These are phyloP conservation scores for Tolypocladium tundrense DNA, from an alignment of 2,329 filamentous ascomycete genomes.

Conservation along the genomic window DNA sequence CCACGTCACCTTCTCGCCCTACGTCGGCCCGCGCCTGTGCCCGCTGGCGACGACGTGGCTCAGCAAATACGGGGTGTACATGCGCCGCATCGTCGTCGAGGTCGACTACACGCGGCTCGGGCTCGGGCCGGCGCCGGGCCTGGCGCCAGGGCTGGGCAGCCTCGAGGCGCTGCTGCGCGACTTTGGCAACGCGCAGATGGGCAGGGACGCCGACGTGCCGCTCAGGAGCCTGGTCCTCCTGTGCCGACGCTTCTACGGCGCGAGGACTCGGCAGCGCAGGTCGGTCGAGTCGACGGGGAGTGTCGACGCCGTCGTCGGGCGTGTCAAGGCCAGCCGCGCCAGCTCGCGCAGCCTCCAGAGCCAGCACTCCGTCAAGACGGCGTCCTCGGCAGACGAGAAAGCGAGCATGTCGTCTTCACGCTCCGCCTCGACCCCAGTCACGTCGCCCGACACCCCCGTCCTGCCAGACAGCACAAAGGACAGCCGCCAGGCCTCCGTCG, in stretches of 20 bases:
- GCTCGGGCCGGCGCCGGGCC: constrained; percentile 16
- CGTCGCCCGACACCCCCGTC: not conserved
- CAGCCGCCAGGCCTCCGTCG: not conserved
- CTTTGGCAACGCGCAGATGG: constrained; percentile 17
- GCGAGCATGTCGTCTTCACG: not conserved
- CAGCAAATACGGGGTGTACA: constrained; percentile 22
- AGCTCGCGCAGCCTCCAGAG: not conserved
- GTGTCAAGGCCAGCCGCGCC: not conserved
- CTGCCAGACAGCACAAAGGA: not conserved
- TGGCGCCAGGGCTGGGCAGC: constrained; percentile 14
- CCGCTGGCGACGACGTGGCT: constrained; percentile 25
- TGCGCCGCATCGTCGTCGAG: constrained; percentile 27
- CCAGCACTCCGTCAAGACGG: not conserved
- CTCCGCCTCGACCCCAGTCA: not conserved
- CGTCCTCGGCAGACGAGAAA: not conserved
- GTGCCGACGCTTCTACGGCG: constrained; percentile 23
- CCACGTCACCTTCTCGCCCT: constrained; percentile 28
- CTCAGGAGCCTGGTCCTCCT: constrained; percentile 21
- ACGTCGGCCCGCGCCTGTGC: constrained; percentile 17
- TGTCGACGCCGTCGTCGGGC: not conserved
- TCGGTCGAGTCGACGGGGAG: not conserved
- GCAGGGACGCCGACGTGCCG: constrained; percentile 9
- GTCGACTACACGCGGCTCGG: constrained; percentile 28
- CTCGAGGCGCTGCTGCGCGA: constrained; percentile 15
- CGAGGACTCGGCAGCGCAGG: constrained; percentile 2